Evolutionary conservation across 768 basidiomycete genomes (phyloP), one percentile per base, ranked within the genome.

Genomic region (Daedaleopsis sinensis): DNA sequence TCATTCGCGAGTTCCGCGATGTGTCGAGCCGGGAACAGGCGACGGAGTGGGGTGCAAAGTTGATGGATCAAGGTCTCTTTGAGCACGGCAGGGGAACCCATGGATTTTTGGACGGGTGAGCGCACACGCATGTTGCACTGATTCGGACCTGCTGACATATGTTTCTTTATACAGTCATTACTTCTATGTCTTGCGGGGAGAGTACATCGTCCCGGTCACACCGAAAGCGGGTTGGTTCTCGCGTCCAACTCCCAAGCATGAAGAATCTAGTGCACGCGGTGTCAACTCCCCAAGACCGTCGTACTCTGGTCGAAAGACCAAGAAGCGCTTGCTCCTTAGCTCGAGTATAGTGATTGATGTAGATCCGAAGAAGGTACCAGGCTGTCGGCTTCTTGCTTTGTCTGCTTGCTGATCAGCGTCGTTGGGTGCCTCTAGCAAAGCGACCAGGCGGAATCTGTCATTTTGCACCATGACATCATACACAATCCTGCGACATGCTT

Each of bases 401-500:
- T 21, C 9, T 27, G 5, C 23, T 49, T 12, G 23, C 19, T 49
- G 47, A 27, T 49, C 13, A 1, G 15, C 21, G 19, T 35, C 11
- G 4, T 27, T 42, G 11, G 47, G 9, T 11, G n/a, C 15, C 15
- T 37, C 18, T 24, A 91, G 88, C 83, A 83, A 75, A 94, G 92
- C 68, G 90, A 93, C 72, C 89, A 93, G 67, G 91, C 94, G 0
- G 95, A 97, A 74, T 84, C 88, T 3, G 91, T 93, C 18, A 82
- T 96, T 35, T 79, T 98, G 24, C 96, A 98, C 71, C 88, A 96
- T 73, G 97, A 98, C 74, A 85, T 97, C 58, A 91, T 96, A 55
- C 96, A 98, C 73, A 98, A 98, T 69, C 91, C 94, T 0, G 84
- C 81, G n/a, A 96, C 90, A 32, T 93, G 91, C 60, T 97, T 97